phyloP scores from a whole-genome alignment of 768 basidiomycete species.

The Cystobasidium tubakii region DNA sequence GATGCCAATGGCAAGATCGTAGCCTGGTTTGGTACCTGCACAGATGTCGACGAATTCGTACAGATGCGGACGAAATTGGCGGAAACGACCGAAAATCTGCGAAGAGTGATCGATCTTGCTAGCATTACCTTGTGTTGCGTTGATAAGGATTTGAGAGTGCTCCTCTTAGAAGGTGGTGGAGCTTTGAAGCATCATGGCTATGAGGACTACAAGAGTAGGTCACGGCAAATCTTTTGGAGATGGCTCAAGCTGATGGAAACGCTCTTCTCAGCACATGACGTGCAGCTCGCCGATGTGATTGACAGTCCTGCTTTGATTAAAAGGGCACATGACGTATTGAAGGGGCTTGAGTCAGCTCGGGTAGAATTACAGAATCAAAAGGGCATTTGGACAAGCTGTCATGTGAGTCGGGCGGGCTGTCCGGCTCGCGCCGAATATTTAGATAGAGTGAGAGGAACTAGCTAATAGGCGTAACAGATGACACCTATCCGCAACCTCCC shows the following conservation, averaged over 20 bases:
- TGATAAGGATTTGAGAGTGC: not conserved
- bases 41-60: slow-evolving; percentile 43
- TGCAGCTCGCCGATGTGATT: not conserved
- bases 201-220: slow-evolving; percentile 64
- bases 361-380: not conserved
- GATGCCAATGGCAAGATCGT: slow-evolving; percentile 38
- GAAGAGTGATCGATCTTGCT: slow-evolving; percentile 7
- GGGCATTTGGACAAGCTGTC: not conserved
- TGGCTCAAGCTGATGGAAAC: not conserved
- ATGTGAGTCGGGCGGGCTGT: slow-evolving; percentile 23
- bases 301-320: not conserved
- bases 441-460: too few relatives aligned
- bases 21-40: slow-evolving; percentile 41
- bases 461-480: slow-evolving; percentile 10
- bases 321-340: not conserved
- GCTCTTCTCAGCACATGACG: not conserved
- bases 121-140: slow-evolving; percentile 14
- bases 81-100: not conserved
- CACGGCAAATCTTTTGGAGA: not conserved
- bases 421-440: too few relatives aligned
- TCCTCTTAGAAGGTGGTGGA: slow-evolving; percentile 60
- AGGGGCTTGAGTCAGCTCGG: not conserved
- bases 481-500: slow-evolving; percentile 34
- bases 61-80: slow-evolving; percentile 13
- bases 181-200: slow-evolving; percentile 47